Conservation (phyloP, 202 grass and related monocot genomes). For the Carex sylvatica region DNA sequence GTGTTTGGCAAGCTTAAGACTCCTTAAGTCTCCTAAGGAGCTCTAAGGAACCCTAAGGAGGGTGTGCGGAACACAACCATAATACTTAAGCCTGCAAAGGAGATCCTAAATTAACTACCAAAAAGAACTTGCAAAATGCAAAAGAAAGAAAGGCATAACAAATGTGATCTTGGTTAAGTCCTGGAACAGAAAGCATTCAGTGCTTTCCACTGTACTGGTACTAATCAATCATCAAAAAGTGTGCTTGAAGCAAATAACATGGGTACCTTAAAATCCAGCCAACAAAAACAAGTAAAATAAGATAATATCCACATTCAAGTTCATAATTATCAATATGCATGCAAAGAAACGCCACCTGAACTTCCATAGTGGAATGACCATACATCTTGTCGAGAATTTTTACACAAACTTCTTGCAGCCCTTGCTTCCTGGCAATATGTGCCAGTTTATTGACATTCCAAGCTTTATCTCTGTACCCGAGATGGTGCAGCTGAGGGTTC, state of each 20-base stretch:
- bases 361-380: slow-evolving; percentile 99
- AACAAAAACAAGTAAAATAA: slow-evolving; percentile 25
- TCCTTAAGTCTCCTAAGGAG: no score
- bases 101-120: not conserved
- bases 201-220: not conserved
- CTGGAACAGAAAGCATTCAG: not conserved
- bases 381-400: slow-evolving; percentile 99
- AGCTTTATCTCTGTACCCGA: slow-evolving; percentile 94
- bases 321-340: slow-evolving; percentile 2
- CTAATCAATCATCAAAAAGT: not conserved
- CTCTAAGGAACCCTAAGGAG: no score
- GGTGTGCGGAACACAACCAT: not conserved
- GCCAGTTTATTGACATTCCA: slow-evolving; percentile 99
- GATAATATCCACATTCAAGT: not conserved
- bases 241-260: not conserved
- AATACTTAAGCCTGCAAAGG: not conserved
- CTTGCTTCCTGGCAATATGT: slow-evolving; percentile 91
- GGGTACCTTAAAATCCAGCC: not conserved
- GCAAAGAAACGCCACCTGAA: slow-evolving; percentile 62
- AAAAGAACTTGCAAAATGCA: not conserved
- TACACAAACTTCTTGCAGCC: slow-evolving; percentile 96
- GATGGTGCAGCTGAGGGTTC: slow-evolving; percentile 98
- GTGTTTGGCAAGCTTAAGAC: no score
- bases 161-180: not conserved
- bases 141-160: slow-evolving; percentile 5